These are phyloP conservation scores for Achlya hypogyna DNA, from an alignment of 352 stramenopile genomes.

Conservation along the genomic window DNA sequence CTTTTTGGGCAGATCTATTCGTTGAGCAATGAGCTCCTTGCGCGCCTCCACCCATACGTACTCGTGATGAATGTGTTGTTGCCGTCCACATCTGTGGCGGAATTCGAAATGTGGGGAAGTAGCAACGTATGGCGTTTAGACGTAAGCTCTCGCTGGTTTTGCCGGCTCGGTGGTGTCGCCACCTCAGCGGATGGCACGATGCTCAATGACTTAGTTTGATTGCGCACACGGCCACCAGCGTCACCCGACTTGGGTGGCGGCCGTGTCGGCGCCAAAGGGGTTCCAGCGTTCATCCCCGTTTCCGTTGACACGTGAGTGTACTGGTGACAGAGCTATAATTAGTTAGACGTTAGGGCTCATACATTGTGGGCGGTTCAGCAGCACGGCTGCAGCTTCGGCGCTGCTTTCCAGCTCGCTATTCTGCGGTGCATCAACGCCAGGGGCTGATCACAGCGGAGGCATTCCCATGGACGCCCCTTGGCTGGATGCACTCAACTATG, in stretches of 20 bases:
- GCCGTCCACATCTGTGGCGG: background rate
- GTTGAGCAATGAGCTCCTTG: too few species aligned
- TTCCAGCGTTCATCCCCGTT: background rate
- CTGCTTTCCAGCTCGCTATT: too few species aligned
- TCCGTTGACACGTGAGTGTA: background rate
- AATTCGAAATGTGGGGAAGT: background rate
- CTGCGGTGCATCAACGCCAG: too few species aligned
- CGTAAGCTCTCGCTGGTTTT: background rate
- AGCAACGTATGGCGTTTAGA: background rate
- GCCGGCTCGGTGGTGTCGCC: background rate
- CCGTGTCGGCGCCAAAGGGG: background rate
- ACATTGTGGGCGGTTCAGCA: too few species aligned
- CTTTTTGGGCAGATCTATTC: slow-evolving; percentile 9
- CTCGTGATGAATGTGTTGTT: slow-evolving; percentile 13
- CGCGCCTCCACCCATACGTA: background rate
- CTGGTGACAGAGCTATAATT: background rate
- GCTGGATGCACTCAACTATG: too few species aligned
- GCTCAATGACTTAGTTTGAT: background rate
- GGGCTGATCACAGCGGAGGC: too few species aligned
- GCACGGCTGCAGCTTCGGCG: too few species aligned
- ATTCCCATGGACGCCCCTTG: too few species aligned
- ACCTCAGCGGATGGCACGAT: background rate
- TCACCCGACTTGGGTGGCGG: background rate
- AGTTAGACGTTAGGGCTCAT: too few species aligned
- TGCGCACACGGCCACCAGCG: too few species aligned